Percentiles rank a stretch among this genome's conserved stretches.
Evolutionary conservation across 208 protist genomes (phyloP).

Genomic region (Spongospora subterranea): DNA sequence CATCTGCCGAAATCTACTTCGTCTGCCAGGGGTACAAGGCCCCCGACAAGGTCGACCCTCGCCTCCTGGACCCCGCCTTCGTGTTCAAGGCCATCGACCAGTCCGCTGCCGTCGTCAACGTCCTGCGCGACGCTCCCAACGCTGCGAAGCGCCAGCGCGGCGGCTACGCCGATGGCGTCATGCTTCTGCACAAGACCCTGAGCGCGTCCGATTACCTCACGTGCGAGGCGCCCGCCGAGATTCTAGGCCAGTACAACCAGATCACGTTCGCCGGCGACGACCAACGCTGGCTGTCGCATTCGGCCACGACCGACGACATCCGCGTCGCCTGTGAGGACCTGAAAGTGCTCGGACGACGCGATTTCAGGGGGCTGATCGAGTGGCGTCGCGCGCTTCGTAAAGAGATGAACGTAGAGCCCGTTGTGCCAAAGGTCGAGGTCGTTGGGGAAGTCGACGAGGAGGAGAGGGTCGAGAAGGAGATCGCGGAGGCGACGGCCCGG

Average conservation of each 20-base stretch:
- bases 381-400: background rate
- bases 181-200: constrained; percentile 49
- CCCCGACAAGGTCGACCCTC: constrained; percentile 86
- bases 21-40: constrained; percentile 84
- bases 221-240: background rate
- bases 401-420: background rate
- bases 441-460: background rate
- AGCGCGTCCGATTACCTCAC: background rate
- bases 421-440: background rate
- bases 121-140: constrained; percentile 28
- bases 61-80: constrained; percentile 57
- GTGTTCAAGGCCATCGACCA: constrained; percentile 55
- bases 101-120: background rate
- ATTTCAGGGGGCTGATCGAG: constrained; percentile 28
- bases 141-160: background rate
- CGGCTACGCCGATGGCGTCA: constrained; percentile 52
- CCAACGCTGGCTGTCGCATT: constrained; percentile 6
- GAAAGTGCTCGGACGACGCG: constrained; percentile 40
- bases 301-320: constrained; percentile 54
- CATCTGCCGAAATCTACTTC: constrained; percentile 98
- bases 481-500: background rate
- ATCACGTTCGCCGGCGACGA: background rate
- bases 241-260: background rate
- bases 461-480: background rate
- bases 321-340: background rate